These are phyloP conservation scores for Metschnikowia baotianmanensis DNA, from an alignment of 805 yeast genomes.

Conservation along the genomic window DNA sequence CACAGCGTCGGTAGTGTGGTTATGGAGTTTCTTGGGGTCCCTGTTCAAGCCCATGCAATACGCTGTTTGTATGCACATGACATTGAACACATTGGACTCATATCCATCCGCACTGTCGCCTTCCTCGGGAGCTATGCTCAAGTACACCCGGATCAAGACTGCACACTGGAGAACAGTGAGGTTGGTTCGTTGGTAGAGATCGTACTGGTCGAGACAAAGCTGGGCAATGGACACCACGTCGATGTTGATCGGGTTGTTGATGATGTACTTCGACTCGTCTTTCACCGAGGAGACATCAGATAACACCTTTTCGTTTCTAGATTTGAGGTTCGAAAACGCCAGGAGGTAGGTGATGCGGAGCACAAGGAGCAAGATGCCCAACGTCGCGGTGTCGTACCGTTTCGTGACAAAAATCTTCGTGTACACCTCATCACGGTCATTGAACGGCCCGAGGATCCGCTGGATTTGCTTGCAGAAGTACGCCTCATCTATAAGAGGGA, in stretches of 20 bases:
- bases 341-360: conserved; percentile 57
- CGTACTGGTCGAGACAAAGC: conserved; percentile 37
- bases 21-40: conserved; percentile 15
- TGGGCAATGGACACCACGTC: conserved; percentile 33
- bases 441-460: conserved; percentile 39
- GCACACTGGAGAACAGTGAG: conserved; percentile 19
- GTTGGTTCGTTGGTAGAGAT: conserved; percentile 12
- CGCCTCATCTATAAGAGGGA: conserved; percentile 23
- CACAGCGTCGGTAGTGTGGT: neutral
- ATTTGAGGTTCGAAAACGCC: conserved; percentile 22
- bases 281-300: conserved; percentile 1
- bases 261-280: conserved; percentile 24
- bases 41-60: conserved; percentile 23
- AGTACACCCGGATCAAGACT: conserved; percentile 14
- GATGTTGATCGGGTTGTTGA: conserved; percentile 30
- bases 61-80: conserved; percentile 31
- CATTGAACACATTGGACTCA: conserved; percentile 15
- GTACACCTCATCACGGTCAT: conserved; percentile 10
- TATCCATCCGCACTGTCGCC: conserved; percentile 19
- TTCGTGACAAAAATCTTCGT: conserved; percentile 32
- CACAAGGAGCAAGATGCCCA: conserved; percentile 52
- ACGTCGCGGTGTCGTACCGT: conserved; percentile 44
- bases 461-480: conserved; percentile 36
- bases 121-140: conserved; percentile 17
- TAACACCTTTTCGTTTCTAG: conserved; percentile 14